Base-by-base conservation (phyloP, 2,329 filamentous ascomycete genomes). In the Neoascochyta sp. region DNA sequence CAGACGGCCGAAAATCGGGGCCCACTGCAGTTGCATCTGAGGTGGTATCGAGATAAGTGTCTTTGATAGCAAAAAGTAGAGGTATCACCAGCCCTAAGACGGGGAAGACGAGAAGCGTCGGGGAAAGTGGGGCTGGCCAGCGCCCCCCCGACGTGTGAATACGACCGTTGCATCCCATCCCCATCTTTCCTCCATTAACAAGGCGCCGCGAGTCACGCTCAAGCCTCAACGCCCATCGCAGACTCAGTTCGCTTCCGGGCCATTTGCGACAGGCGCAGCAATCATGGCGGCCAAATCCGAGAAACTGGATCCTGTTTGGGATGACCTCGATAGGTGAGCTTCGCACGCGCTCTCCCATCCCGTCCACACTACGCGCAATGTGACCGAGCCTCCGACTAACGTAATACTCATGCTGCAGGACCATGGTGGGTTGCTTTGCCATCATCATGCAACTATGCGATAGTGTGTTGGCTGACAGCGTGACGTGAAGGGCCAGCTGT, bases 311-410 rank as follows among this genome's bases (percentile, higher is more conserved):
- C 63, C 68, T 44, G 66, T 70, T 38, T 87, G 83, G 83, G 79
- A 86, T 56, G 75, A 86, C 62, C 73, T 85, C 54, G 78, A 86
- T 67, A 83, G 81, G 83, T 86, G 75, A 55, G 78, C 52, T 45
- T 39, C 48, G 50, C 39, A 38, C 44, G 46, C 47, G 25, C 38
- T 43, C 36, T 24, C 36, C 33, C n/a, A n/a, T n/a, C n/a, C n/a
- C n/a, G n/a, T 39, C 30, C 39, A 45, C 33, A 35, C 36, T 24
- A 41, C 45, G 39, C 37, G 36, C 41, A 51, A 56, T 47, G 48
- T 51, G 45, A 47, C 43, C 38, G 33, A 46, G 25, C 18, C 24
- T 22, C 37, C 34, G 42, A 57, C 63, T 67, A 52, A 67, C 58
- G 38, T 39, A 40, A 23, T 16, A 25, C 30, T 39, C 46, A 41